Evolutionary conservation across 2,329 filamentous ascomycete species (phyloP).

Genomic region (Apiospora arundinis): DNA sequence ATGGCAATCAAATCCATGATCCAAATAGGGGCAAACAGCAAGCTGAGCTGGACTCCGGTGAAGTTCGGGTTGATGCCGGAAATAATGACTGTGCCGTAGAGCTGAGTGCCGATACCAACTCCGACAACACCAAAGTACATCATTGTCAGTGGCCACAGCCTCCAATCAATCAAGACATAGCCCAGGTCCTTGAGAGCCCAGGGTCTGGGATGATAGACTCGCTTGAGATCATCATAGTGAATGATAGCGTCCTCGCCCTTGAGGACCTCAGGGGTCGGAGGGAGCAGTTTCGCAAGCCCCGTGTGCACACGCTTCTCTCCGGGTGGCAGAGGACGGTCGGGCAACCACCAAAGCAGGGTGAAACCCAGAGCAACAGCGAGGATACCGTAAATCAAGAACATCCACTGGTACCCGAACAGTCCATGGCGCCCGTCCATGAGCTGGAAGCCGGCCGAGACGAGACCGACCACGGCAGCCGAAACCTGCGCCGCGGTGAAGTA

Average conservation of each 20-base stretch:
- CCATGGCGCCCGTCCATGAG: constrained; percentile 82
- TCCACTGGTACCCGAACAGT: constrained; percentile 86
- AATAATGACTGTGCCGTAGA: constrained; percentile 89
- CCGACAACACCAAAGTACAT: constrained; percentile 98
- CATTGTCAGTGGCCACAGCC: constrained; percentile 81
- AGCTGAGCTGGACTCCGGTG: constrained; percentile 75
- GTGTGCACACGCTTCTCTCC: constrained; percentile 62
- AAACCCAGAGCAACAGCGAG: constrained; percentile 76
- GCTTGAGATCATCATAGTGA: constrained; percentile 82
- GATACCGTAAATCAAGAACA: constrained; percentile 89
- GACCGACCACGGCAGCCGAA: constrained; percentile 85
- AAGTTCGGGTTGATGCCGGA: constrained; percentile 76
- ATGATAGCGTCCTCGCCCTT: constrained; percentile 78
- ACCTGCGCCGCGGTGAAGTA: constrained; percentile 91
- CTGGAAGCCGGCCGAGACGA: constrained; percentile 91
- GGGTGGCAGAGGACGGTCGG: constrained; percentile 79
- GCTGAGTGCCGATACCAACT: constrained; percentile 87
- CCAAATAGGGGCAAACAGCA: constrained; percentile 92
- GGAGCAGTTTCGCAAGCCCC: constrained; percentile 69
- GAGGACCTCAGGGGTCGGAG: constrained; percentile 72
- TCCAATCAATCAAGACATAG: constrained; percentile 80
- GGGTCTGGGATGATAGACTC: constrained; percentile 77
- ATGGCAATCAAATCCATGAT: constrained; percentile 92
- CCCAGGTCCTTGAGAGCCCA: constrained; percentile 77
- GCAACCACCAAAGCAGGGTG: constrained; percentile 85